Base-by-base conservation (phyloP, 495 filamentous ascomycete species). In the Ascobolus immersus region DNA sequence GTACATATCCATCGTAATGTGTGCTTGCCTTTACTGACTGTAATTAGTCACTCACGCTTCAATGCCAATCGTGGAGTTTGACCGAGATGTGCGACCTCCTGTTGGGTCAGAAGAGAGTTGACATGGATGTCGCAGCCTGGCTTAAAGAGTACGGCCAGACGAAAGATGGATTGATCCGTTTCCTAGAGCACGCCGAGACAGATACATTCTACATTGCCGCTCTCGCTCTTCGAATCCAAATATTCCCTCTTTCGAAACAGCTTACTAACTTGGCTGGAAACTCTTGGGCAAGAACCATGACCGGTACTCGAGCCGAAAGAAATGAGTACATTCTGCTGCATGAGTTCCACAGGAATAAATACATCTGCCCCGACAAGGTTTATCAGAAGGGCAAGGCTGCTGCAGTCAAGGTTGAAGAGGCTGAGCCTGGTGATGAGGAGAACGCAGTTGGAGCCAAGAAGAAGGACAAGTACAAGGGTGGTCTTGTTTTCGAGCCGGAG, bases 271-370 rank as follows among this genome's bases (percentile, higher is more conserved):
- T 94, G 46, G 86, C 86, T 25, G 86, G 86, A 38, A 96, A 96
- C 52, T 94, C 86, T 8, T 96, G 86, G 86, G 89, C 84, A 34
- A 68, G 86, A 48, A 96, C 86, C 1, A 58, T 96, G 10, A 90
- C 77, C 29, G 86, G 86, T 44, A 96, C 86, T 10, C 72, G 86
- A 41, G 86, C 86, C 2, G 86, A 96, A 54, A 77, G 86, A 7
- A 96, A 96, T 52, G 86, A 96, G 57, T 96, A 93, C 60, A 96
- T 96, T 76, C 45, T 96, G 37, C 69, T 96, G 1, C 86, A 96
- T 47, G 82, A 92, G 48, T 96, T 96, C 51, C 64, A 91, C 50
- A 64, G 69, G 21, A 92, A 90, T 52, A 93, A 92, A 50, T 96
- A 84, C 44, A 91, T 96, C 36, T 92, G 82, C 48, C 86, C 86